A percentile compares a stretch with the other conserved stretches of the same genome.
These are phyloP conservation scores for Powellomyces hirtus DNA, from an alignment of 192 early-diverging fungal genomes.

Conservation along the genomic window DNA sequence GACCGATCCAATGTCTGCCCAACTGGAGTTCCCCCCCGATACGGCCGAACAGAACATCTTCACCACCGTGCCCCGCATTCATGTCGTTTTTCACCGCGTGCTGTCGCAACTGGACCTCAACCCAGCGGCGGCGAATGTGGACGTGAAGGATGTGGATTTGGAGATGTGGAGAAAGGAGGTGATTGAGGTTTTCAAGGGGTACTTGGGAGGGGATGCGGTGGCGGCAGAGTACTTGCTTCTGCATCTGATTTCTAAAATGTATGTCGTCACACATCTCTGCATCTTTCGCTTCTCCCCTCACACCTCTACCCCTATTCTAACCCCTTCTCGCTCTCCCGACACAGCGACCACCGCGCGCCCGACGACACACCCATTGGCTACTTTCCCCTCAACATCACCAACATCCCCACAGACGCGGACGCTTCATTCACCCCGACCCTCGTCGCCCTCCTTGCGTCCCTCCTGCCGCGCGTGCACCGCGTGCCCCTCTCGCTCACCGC, in stretches of 20 bases:
- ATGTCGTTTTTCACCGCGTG: conserved; percentile 10
- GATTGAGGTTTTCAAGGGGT: conserved; percentile 9
- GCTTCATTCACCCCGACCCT: conserved; percentile 7
- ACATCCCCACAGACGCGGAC: conserved; percentile 2
- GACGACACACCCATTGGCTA: conserved; percentile 30
- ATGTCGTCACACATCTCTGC: too few species aligned
- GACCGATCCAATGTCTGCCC: not conserved
- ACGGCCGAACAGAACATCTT: conserved; percentile 2
- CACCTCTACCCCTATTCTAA: too few species aligned
- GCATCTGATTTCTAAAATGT: conserved; percentile 39
- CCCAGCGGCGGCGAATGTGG: not conserved
- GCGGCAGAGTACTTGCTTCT: conserved; percentile 39
- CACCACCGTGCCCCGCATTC: conserved; percentile 8
- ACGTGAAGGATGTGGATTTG: not conserved
- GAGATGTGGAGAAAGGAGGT: not conserved
- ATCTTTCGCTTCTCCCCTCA: too few species aligned
- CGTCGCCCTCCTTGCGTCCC: not conserved
- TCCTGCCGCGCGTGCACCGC: conserved; percentile 29
- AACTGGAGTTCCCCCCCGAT: conserved; percentile 8
- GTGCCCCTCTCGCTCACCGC: conserved; percentile 23
- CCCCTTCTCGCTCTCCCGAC: too few species aligned
- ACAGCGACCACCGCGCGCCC: conserved; percentile 21
- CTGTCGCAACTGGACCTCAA: not conserved
- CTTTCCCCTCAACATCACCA: conserved; percentile 35
- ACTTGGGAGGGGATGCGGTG: conserved; percentile 30